Percentiles rank a stretch among this genome's conserved stretches.
Evolutionary conservation across 1,139 yeast genomes (phyloP).

Genomic region (Candida labiduridarum): DNA sequence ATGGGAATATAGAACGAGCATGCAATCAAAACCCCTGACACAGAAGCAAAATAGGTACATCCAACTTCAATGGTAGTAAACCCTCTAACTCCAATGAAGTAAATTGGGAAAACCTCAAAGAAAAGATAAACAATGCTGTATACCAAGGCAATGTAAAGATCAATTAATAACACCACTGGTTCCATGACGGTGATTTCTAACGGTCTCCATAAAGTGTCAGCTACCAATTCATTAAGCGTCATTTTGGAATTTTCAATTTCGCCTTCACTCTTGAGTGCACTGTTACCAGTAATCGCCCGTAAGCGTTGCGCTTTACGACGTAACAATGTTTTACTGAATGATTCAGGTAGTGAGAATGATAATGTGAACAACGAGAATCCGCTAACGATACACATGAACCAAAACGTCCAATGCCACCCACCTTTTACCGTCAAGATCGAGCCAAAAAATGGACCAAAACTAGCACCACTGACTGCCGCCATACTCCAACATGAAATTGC

Average conservation of each 20-base stretch:
- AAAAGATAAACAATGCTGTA: slow-evolving; percentile 58
- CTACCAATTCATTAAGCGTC: slow-evolving; percentile 24
- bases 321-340: slow-evolving; percentile 36
- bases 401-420: slow-evolving; percentile 43
- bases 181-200: slow-evolving; percentile 44
- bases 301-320: slow-evolving; percentile 39
- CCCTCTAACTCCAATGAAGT: slow-evolving; percentile 43
- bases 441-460: slow-evolving; percentile 41
- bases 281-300: slow-evolving; percentile 37
- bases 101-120: slow-evolving; percentile 66
- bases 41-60: slow-evolving; percentile 24
- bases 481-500: slow-evolving; percentile 39
- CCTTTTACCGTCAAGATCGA: slow-evolving; percentile 30
- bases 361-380: slow-evolving; percentile 29
- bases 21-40: slow-evolving; percentile 24
- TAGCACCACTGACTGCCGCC: slow-evolving; percentile 40
- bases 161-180: slow-evolving; percentile 48
- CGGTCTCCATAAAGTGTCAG: slow-evolving; percentile 54
- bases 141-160: slow-evolving; percentile 54
- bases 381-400: slow-evolving; percentile 37
- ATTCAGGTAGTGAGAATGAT: slow-evolving; percentile 36
- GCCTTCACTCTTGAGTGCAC: slow-evolving; percentile 30
- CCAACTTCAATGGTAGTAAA: slow-evolving; percentile 57
- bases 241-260: slow-evolving; percentile 26
- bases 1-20: slow-evolving; percentile 24